These are phyloP conservation scores for Solanum arcanum DNA, from an alignment of 257 asterid species.

Conservation along the genomic window DNA sequence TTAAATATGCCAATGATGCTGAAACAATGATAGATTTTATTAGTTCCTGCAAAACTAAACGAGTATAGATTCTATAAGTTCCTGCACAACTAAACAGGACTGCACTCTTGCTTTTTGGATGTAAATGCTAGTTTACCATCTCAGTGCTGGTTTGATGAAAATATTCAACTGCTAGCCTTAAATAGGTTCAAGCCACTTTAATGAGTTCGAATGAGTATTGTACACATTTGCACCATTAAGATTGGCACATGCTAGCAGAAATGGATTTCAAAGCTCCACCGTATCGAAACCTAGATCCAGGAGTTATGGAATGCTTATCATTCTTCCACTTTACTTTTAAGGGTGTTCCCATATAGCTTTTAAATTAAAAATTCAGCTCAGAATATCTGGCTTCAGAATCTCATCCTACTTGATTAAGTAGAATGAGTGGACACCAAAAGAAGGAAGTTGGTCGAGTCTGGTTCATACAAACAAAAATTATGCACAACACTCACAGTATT, in stretches of 20 bases:
- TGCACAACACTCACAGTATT: constrained; percentile 60
- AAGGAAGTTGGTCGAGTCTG: background rate
- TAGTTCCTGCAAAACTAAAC: background rate
- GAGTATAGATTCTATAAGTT: background rate
- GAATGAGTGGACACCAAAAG: background rate
- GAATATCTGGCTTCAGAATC: background rate
- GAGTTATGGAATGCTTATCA: background rate
- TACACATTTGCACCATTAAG: background rate
- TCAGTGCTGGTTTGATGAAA: background rate
- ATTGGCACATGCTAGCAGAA: background rate
- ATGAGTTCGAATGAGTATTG: background rate
- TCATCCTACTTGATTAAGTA: background rate
- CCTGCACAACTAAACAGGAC: background rate
- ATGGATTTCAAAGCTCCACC: background rate
- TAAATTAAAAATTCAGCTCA: background rate
- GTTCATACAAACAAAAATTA: background rate
- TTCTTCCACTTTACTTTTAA: background rate
- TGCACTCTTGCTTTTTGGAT: background rate
- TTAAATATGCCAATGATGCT: background rate
- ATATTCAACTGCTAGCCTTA: background rate
- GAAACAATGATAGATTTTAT: background rate
- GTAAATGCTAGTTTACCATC: background rate
- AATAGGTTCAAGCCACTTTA: background rate
- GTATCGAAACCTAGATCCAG: background rate
- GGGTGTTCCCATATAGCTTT: background rate